A percentile compares a stretch with the other conserved stretches of the same genome.
phyloP scores from a whole-genome alignment of 805 yeast genomes.

The Priceomyces medius region DNA sequence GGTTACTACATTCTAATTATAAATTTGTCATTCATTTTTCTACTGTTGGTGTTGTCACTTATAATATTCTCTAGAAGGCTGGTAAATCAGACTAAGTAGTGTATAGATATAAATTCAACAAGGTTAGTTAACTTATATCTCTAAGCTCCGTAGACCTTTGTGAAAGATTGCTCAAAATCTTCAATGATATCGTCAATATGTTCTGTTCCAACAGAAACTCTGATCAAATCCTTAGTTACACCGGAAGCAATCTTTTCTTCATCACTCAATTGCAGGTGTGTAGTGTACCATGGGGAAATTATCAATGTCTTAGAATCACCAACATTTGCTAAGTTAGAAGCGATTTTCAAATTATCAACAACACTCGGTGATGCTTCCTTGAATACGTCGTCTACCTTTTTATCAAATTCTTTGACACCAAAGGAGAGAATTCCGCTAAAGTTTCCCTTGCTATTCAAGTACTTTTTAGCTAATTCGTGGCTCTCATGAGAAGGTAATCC shows the following conservation, averaged over 20 bases:
- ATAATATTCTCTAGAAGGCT: slow-evolving; percentile 2
- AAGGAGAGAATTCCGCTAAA: slow-evolving; percentile 88
- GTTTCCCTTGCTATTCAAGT: slow-evolving; percentile 52
- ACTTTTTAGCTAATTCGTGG: slow-evolving; percentile 81
- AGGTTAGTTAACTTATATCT: neutral
- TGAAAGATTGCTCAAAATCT: slow-evolving; percentile 86
- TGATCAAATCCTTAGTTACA: slow-evolving; percentile 82
- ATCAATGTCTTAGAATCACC: slow-evolving; percentile 96
- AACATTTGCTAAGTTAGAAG: slow-evolving; percentile 92
- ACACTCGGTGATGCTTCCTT: slow-evolving; percentile 77
- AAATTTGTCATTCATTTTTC: neutral
- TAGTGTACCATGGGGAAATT: slow-evolving; percentile 93
- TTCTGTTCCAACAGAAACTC: slow-evolving; percentile 91
- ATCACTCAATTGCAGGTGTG: slow-evolving; percentile 86
- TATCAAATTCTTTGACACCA: slow-evolving; percentile 72
- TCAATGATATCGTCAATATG: slow-evolving; percentile 85
- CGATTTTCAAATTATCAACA: slow-evolving; percentile 79
- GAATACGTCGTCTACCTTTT: slow-evolving; percentile 56
- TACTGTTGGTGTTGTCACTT: neutral
- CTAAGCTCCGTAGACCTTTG: slow-evolving; percentile 45
- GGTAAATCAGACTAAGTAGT: neutral
- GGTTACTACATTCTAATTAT: slow-evolving; percentile 10
- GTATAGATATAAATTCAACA: neutral
- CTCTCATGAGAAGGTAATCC: slow-evolving; percentile 79
- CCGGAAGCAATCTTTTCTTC: slow-evolving; percentile 82